Evolutionary conservation across 345 rosid genomes (phyloP).

Genomic region (Euphorbia peplus): DNA sequence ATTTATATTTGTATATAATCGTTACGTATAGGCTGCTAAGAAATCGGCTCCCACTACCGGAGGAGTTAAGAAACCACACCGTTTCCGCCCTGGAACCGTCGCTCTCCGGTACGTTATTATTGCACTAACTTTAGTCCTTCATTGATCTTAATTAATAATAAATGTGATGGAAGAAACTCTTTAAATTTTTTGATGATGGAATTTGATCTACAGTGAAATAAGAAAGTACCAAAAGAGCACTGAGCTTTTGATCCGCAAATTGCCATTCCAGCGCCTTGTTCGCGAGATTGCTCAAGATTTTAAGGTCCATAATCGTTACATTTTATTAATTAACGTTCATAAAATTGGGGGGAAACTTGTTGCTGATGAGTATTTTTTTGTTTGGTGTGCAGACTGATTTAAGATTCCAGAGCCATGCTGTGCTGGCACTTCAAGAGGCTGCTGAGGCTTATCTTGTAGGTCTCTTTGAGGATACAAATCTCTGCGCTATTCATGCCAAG

Average conservation of each 20-base stretch:
- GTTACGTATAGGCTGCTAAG: constrained; percentile 68
- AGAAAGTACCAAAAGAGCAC: constrained; percentile 21
- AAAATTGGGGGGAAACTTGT: neutral
- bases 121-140: neutral
- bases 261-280: constrained; percentile 23
- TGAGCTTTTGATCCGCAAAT: constrained; percentile 19
- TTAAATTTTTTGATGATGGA: too few relatives aligned
- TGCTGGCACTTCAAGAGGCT: constrained; percentile 84
- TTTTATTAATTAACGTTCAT: too few relatives aligned
- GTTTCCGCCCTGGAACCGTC: constrained; percentile 96
- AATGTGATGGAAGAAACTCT: too few relatives aligned
- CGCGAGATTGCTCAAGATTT: constrained; percentile 30
- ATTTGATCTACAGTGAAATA: constrained; percentile 12
- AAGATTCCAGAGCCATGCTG: constrained; percentile 81
- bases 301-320: constrained; percentile 46
- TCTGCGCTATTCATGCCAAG: constrained; percentile 87
- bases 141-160: too few relatives aligned
- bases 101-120: constrained; percentile 97
- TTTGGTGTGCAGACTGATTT: constrained; percentile 41
- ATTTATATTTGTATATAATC: neutral
- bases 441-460: too few relatives aligned
- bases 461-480: too few relatives aligned
- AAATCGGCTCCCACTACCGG: constrained; percentile 96
- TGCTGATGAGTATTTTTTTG: neutral
- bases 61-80: constrained; percentile 78